phyloP scores from a whole-genome alignment of 345 rosid species.

The Acer yangbiense region DNA sequence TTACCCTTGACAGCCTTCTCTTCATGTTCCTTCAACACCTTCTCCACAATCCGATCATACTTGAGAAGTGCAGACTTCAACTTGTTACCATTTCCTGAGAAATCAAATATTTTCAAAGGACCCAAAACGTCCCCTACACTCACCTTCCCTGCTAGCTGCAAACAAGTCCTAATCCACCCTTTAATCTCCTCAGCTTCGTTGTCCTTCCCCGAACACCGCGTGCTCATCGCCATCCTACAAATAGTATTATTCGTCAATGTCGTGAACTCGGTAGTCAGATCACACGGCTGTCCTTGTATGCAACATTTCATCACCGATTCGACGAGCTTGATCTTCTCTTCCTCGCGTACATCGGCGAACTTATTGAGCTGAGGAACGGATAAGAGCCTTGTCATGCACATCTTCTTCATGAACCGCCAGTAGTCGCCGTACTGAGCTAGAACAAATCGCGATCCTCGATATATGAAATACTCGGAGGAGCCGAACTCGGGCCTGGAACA shows the following conservation, averaged over 20 bases:
- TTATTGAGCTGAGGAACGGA: constrained; percentile 59
- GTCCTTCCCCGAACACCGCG: constrained; percentile 51
- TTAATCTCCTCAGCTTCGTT: constrained; percentile 49
- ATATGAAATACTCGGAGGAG: constrained; percentile 45
- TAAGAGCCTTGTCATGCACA: constrained; percentile 69
- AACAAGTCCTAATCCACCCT: constrained; percentile 37
- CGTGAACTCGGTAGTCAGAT: constrained; percentile 37
- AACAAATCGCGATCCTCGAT: constrained; percentile 49
- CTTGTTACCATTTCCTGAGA: constrained; percentile 60
- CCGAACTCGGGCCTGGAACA: constrained; percentile 54
- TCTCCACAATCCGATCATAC: constrained; percentile 54
- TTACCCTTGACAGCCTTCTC: constrained; percentile 26
- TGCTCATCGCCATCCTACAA: constrained; percentile 70
- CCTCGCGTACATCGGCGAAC: constrained; percentile 40
- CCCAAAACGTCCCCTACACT: constrained; percentile 66
- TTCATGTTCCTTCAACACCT: constrained; percentile 59
- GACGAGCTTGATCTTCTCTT: constrained; percentile 55
- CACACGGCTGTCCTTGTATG: constrained; percentile 37
- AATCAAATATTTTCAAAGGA: constrained; percentile 54
- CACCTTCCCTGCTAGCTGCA: constrained; percentile 57
- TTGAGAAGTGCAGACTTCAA: constrained; percentile 41
- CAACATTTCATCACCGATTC: constrained; percentile 46
- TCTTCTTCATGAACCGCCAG: constrained; percentile 70
- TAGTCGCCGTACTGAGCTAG: constrained; percentile 52
- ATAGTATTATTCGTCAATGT: constrained; percentile 51